Evolutionary conservation across 345 rosid genomes (phyloP), one percentile per base, ranked within the genome.

Genomic region (Populus euphratica): DNA sequence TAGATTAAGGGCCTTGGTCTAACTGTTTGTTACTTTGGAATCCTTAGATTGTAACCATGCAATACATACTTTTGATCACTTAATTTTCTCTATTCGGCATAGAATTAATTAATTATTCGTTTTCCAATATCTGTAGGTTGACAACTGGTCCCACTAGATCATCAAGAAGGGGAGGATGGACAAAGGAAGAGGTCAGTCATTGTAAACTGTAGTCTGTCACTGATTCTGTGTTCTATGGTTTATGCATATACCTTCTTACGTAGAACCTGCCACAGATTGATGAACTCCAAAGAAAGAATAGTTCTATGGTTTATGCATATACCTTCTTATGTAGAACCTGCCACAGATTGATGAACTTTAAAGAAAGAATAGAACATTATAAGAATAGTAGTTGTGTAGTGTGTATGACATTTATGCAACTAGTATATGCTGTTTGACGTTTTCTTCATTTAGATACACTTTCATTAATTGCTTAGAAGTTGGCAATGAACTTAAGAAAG

Each of bases 81-180:
- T 54, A 14, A 4, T 7, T 68, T 38, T 12, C 25, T 25, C 25
- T 56, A 35, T 16, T 29, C 5, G 31, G 29, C 49, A 21, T 66
- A 33, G 52, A 9, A 64, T 39, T 27, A 35, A 8, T 52, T 33
- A 18, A 38, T 9, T 35, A 27, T 10, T 41, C 21, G 29, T 68
- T 31, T n/a, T 79, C 52, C 27, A 23, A 31, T 69, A 5, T 36
- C 43, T 64, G n/a, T 31, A 78, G 84, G 81, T 80, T 83, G 72
- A 62, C 20, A 66, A 78, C 61, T 12, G 87, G 89, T 63, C 87
- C 87, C 25, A 56, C 78, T 44, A 76, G 80, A 72, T 79, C 76
- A 54, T 82, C 80, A 75, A 74, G 77, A 0, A 81, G 73, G 73
- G 87, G 86, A 75, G 86, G 84, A 31, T 86, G 89, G 89, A 84